These are phyloP conservation scores for Penicillium desertorum DNA, from an alignment of 495 filamentous ascomycete species.

Conservation along the genomic window DNA sequence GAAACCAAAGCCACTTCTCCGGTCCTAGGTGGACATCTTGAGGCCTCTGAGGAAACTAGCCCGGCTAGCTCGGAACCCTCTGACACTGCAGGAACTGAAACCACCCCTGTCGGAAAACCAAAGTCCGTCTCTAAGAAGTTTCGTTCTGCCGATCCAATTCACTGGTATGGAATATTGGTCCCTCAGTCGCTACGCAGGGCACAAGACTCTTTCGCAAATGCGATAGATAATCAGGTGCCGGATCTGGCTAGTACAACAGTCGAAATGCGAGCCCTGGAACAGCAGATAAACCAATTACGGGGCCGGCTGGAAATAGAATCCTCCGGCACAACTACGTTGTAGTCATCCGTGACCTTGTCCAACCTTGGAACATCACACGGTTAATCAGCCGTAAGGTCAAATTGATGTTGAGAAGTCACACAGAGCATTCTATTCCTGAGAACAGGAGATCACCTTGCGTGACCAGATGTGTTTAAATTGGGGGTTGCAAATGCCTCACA, in stretches of 20 bases:
- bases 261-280: constrained; percentile 67
- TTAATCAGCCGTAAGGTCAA: not conserved
- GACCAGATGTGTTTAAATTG: not conserved
- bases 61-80: not conserved
- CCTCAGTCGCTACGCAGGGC: constrained; percentile 60
- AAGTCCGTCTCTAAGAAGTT: constrained; percentile 25
- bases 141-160: constrained; percentile 55
- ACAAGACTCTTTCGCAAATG: constrained; percentile 51
- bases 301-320: constrained; percentile 20
- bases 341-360: constrained; percentile 3
- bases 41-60: not conserved
- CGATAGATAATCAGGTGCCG: constrained; percentile 34
- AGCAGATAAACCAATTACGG: constrained; percentile 62
- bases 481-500: not conserved
- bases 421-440: not conserved
- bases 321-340: not conserved
- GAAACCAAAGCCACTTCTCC: constrained; percentile 8
- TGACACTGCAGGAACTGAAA: not conserved
- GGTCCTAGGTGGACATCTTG: constrained; percentile 3
- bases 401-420: not conserved
- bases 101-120: constrained; percentile 3
- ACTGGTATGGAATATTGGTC: constrained; percentile 69
- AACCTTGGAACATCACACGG: not conserved
- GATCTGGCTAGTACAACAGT: constrained; percentile 53
- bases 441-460: not conserved